Evolutionary conservation across 768 basidiomycete species (phyloP), one percentile per base, ranked within the genome.

Genomic region (Mycena maculata): DNA sequence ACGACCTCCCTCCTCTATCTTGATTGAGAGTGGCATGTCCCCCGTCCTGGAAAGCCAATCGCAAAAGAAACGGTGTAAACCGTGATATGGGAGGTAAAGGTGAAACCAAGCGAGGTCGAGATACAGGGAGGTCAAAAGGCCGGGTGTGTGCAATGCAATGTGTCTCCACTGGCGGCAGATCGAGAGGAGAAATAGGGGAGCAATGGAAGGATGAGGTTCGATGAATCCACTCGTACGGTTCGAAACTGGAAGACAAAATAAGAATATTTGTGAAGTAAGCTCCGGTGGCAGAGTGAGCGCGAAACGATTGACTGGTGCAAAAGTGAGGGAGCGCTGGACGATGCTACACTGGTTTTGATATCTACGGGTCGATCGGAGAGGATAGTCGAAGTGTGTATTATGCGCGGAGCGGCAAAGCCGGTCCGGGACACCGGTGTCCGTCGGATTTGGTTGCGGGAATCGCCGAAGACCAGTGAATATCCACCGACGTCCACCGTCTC

Each of bases 121-220:
- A 45, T 57, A 58, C 27, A 69, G 53, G 6, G 67, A 69, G 22
- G 48, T 25, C 67, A 62, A 69, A n/a, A 69, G 67, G 27, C 42
- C 38, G 10, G 67, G 42, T 1, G 63, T 64, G 4, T 28, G 27
- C 31, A 64, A 47, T n/a, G 67, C 57, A 16, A 64, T 53, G 12
- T 25, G 25, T 48, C 57, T 64, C 67, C 67, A 68, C 33, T 27
- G 27, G 25, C 57, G 53, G 44, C 68, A 69, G 30, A 69, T 57
- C 6, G 18, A 42, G 25, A 42, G 50, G 2, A 69, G 50, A 15
- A 69, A 20, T 23, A 69, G 25, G 12, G 68, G 68, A 16, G 68
- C 63, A 15, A 1, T 16, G 16, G 15, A 30, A 4, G 42, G 12
- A 27, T 61, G 33, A 23, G 68, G 68, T 7, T 15, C 11, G 16